A percentile compares a stretch with the other conserved stretches of the same genome.
These are phyloP conservation scores for Nelumbo lutea DNA, from an alignment of 164 flowering plant species.

Conservation along the genomic window DNA sequence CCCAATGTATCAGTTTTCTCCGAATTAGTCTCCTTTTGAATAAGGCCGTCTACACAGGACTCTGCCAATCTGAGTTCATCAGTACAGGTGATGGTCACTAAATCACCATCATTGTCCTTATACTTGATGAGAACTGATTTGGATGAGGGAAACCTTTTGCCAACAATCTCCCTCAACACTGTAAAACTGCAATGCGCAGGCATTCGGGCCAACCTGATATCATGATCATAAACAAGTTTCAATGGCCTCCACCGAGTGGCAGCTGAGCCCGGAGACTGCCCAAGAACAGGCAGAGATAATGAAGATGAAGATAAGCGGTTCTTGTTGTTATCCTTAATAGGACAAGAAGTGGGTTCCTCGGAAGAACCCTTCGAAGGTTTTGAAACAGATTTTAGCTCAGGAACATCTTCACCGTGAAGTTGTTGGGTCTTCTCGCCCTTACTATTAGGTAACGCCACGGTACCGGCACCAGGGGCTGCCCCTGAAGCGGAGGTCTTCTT, in stretches of 20 bases:
- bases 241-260: conserved; percentile 57
- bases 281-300: conserved; percentile 13
- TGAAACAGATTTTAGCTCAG: conserved; percentile 45
- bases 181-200: conserved; percentile 74
- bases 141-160: conserved; percentile 73
- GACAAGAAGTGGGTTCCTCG: conserved; percentile 16
- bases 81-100: conserved; percentile 83
- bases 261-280: conserved; percentile 15
- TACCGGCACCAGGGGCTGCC: conserved; percentile 26
- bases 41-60: conserved; percentile 41
- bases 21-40: conserved; percentile 37
- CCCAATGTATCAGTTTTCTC: conserved; percentile 42
- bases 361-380: conserved; percentile 53
- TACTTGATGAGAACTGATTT: conserved; percentile 87
- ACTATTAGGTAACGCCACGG: conserved; percentile 22
- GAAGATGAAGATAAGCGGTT: conserved; percentile 22
- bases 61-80: conserved; percentile 86
- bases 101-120: conserved; percentile 88
- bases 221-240: conserved; percentile 96
- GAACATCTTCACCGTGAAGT: conserved; percentile 39
- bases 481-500: conserved; percentile 43
- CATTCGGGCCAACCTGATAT: conserved; percentile 89
- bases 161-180: conserved; percentile 68
- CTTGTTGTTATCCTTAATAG: conserved; percentile 25
- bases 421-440: conserved; percentile 48